Evolutionary conservation across 2,329 filamentous ascomycete species (phyloP).

Genomic region (Pseudocercospora fuligena): DNA sequence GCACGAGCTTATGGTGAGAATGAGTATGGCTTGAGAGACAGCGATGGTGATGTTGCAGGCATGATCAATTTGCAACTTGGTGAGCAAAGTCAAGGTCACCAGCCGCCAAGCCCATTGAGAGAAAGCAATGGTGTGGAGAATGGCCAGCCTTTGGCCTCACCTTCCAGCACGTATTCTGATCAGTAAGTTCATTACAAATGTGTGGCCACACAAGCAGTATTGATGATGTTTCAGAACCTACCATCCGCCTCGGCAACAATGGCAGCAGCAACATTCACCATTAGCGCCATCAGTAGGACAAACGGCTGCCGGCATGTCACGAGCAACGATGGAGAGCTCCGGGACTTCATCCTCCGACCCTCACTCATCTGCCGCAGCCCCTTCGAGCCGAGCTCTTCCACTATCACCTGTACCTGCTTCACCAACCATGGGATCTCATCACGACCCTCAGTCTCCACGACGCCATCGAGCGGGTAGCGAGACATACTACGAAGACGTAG

Average conservation of each 20-base stretch:
- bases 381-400: constrained; percentile 29
- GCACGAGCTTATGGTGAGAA: constrained; percentile 24
- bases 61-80: constrained; percentile 69
- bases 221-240: constrained; percentile 43
- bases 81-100: constrained; percentile 49
- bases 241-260: constrained; percentile 53
- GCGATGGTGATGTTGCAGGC: constrained; percentile 72
- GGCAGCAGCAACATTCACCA: constrained; percentile 36
- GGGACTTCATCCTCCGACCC: constrained; percentile 20
- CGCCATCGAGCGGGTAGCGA: constrained; percentile 47
- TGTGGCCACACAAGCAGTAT: background rate
- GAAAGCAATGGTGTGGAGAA: constrained; percentile 54
- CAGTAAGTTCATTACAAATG: constrained; percentile 62
- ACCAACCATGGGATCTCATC: constrained; percentile 22
- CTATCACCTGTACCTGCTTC: constrained; percentile 37
- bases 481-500: constrained; percentile 90
- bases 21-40: constrained; percentile 58
- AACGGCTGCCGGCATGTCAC: constrained; percentile 18
- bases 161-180: constrained; percentile 73
- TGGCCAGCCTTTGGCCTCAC: constrained; percentile 73
- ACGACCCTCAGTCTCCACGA: constrained; percentile 13
- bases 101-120: constrained; percentile 50
- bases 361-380: constrained; percentile 25
- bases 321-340: constrained; percentile 20
- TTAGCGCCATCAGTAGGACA: constrained; percentile 18